These are phyloP conservation scores for Rutidosis leptorrhynchoides DNA, from an alignment of 129 eudicot genomes.

Conservation along the genomic window DNA sequence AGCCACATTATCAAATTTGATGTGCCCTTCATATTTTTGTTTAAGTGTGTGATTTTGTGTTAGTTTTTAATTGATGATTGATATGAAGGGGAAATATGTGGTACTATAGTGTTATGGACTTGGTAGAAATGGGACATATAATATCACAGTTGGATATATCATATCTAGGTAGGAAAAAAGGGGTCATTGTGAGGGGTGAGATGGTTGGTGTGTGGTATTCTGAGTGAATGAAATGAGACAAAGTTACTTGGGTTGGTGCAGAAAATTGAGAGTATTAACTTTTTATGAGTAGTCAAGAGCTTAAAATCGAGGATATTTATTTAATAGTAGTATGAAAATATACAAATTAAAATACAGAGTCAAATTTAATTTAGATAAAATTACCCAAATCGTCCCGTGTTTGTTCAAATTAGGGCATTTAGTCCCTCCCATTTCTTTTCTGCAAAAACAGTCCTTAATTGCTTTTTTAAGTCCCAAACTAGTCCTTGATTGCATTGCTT, in stretches of 20 bases:
- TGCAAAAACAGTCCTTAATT: too few relatives aligned
- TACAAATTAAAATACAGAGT: too few relatives aligned
- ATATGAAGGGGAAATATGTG: slow-evolving; percentile 21
- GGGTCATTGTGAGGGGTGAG: slow-evolving; percentile 4
- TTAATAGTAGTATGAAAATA: background rate
- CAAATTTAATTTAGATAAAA: too few relatives aligned
- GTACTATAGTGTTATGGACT: slow-evolving; percentile 8
- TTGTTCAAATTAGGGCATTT: too few relatives aligned
- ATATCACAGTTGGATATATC: slow-evolving; percentile 1
- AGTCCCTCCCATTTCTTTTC: too few relatives aligned
- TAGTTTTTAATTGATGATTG: slow-evolving; percentile 23
- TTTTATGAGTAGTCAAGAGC: background rate
- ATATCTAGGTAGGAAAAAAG: slow-evolving; percentile 43
- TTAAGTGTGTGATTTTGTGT: background rate
- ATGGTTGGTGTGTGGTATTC: slow-evolving; percentile 10
- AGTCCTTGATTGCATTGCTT: too few relatives aligned
- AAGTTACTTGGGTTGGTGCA: background rate
- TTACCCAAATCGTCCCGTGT: too few relatives aligned
- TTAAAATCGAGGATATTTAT: background rate
- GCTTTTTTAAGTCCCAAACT: too few relatives aligned
- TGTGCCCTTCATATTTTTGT: slow-evolving; percentile 35
- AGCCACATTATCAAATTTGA: slow-evolving; percentile 68
- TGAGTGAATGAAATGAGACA: slow-evolving; percentile 5
- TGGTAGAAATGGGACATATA: slow-evolving; percentile 21
- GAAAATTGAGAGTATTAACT: background rate